Conservation (phyloP, 495 filamentous ascomycete genomes). For the Lichenothelia convexa region DNA sequence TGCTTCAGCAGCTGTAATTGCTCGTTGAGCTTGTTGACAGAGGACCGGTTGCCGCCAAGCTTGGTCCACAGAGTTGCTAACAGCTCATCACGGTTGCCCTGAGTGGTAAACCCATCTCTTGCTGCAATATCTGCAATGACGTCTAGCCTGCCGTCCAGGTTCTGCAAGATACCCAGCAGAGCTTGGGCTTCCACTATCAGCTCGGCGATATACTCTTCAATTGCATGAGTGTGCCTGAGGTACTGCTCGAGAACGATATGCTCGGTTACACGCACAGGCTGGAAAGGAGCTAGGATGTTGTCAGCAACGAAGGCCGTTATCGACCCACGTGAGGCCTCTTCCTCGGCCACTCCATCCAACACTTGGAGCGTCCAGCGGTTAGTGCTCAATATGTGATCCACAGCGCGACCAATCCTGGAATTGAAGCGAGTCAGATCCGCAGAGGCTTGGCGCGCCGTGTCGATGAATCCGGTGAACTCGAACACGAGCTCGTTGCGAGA, state of each 20-base stretch:
- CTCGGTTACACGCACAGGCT: slow-evolving; percentile 30
- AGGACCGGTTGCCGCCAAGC: slow-evolving; percentile 41
- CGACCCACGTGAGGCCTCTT: slow-evolving; percentile 20
- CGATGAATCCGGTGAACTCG: slow-evolving; percentile 50
- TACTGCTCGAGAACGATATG: slow-evolving; percentile 34
- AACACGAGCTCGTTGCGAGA: slow-evolving; percentile 40
- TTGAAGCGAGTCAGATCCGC: slow-evolving; percentile 48
- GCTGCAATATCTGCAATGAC: slow-evolving; percentile 44
- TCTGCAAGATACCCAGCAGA: slow-evolving; percentile 35
- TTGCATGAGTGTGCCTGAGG: slow-evolving; percentile 40
- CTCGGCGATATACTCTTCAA: slow-evolving; percentile 43
- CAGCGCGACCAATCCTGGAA: slow-evolving; percentile 43
- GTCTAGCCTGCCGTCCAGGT: slow-evolving; percentile 43
- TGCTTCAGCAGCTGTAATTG: slow-evolving; percentile 39
- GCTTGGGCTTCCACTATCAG: slow-evolving; percentile 49
- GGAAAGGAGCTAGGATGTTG: slow-evolving; percentile 38
- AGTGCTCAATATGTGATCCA: slow-evolving; percentile 50
- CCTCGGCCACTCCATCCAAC: slow-evolving; percentile 24
- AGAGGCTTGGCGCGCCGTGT: slow-evolving; percentile 34
- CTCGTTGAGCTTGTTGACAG: slow-evolving; percentile 33
- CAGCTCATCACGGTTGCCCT: slow-evolving; percentile 37
- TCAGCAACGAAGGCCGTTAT: slow-evolving; percentile 24
- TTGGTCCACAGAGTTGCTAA: slow-evolving; percentile 49
- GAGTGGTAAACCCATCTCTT: slow-evolving; percentile 31
- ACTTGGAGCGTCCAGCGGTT: slow-evolving; percentile 46